Evolutionary conservation across 257 asterid genomes (phyloP), one percentile per base, ranked within the genome.

Genomic region (Nicotiana paniculata): DNA sequence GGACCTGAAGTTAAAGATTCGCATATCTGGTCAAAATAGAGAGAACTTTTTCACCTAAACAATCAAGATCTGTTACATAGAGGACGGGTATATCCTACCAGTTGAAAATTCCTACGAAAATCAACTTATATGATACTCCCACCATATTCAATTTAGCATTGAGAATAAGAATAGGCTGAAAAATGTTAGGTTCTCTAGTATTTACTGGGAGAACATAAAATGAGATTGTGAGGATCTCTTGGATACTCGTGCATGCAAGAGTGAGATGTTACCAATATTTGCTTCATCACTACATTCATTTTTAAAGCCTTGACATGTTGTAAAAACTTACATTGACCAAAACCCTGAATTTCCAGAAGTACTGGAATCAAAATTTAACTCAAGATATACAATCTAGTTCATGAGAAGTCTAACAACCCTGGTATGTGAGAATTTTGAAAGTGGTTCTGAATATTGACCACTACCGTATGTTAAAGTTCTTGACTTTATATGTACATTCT

Each of bases 1-100:
- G 97, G 98, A 81, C 97, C 97, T 67, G 98, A 86, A 67, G 97
- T 95, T 89, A 93, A 83, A 76, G 98, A 92, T 82, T 93, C 98
- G 3, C 93, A 92, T 82, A 95, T 89, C 98, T 95, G 93, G 82
- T 69, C 75, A 83, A 85, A 10, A 76, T n/a, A 64, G 37, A 68
- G 79, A 84, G 77, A 28, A 15, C 46, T 79, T 77, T 76, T 53
- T 61, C 68, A 39, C 66, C 82, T 21, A 67, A 80, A 80, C 68
- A 85, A 62, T 55, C 77, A 46, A 12, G 10, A 51, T 28, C 10
- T 28, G 53, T 75, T 53, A 39, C 63, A 75, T 16, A 46, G 15
- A 26, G 15, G 79, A 74, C 4, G 43, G 26, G 18, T 48, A 13
- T 48, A 74, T 74, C 79, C 62, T 48, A 74, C 79, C 62, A 48